These are phyloP conservation scores for Fraxinus ornus DNA, from an alignment of 305 asterid genomes.

Conservation along the genomic window DNA sequence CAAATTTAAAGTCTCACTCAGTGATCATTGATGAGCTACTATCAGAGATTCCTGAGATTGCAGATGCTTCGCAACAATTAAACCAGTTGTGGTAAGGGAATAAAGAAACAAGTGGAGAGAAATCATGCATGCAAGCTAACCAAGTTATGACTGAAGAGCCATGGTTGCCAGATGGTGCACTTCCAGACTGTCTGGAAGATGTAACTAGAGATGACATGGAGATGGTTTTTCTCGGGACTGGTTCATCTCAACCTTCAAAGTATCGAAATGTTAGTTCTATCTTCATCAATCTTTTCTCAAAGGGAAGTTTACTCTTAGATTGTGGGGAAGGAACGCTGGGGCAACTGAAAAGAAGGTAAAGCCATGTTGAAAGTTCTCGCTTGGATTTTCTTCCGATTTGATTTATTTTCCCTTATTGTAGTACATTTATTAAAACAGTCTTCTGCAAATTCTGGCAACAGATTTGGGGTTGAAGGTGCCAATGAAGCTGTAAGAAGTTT, in stretches of 20 bases:
- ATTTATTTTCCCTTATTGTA: not conserved
- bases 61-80: conserved; percentile 57
- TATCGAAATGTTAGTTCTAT: conserved; percentile 88
- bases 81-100: conserved; percentile 43
- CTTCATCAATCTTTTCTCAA: conserved; percentile 73
- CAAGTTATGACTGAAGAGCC: conserved; percentile 59
- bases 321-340: conserved; percentile 97
- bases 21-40: conserved; percentile 62
- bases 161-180: conserved; percentile 49
- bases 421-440: not conserved
- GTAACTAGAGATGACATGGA: conserved; percentile 74
- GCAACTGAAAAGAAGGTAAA: conserved; percentile 85
- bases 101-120: conserved; percentile 19
- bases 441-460: conserved; percentile 26
- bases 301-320: conserved; percentile 76
- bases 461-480: conserved; percentile 78
- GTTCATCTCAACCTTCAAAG: conserved; percentile 96
- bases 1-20: conserved; percentile 45
- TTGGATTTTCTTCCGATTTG: not conserved
- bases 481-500: conserved; percentile 70
- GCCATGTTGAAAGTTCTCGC: not conserved
- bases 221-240: conserved; percentile 95
- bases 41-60: conserved; percentile 74
- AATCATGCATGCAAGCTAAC: conserved; percentile 9
- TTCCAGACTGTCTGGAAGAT: conserved; percentile 74